phyloP scores from a whole-genome alignment of 495 filamentous ascomycete species.

The Amorphotheca resinae region DNA sequence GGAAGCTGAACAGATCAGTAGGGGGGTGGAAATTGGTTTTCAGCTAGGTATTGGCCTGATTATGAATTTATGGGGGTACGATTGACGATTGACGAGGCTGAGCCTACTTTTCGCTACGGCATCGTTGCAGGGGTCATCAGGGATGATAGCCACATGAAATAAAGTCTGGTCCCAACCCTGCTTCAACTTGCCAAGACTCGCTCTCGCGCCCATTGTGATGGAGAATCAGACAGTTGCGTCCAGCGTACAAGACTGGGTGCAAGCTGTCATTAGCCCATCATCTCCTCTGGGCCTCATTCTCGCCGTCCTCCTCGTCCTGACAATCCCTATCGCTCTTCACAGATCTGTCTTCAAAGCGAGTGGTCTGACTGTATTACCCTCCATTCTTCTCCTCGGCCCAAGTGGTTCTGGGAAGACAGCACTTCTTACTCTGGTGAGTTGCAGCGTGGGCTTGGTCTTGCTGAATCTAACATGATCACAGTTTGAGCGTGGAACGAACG shows the following conservation, averaged over 20 bases:
- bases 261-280: slow-evolving; percentile 40
- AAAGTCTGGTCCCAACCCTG: slow-evolving; percentile 2
- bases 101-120: too few species aligned
- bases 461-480: slow-evolving; percentile 19
- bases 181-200: too few species aligned
- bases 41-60: too few species aligned
- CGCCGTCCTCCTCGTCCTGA: slow-evolving; percentile 55
- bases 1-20: background rate
- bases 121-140: slow-evolving; percentile 1
- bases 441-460: slow-evolving; percentile 20
- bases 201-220: too few species aligned
- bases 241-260: slow-evolving; percentile 8
- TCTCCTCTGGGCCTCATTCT: slow-evolving; percentile 45
- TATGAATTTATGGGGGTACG: background rate
- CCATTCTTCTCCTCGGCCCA: slow-evolving; percentile 77
- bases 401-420: slow-evolving; percentile 80
- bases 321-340: slow-evolving; percentile 70
- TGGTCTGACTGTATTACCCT: slow-evolving; percentile 55
- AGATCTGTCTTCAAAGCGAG: slow-evolving; percentile 53
- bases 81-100: background rate
- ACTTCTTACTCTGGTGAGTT: slow-evolving; percentile 64
- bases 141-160: slow-evolving; percentile 3
- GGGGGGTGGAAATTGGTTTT: background rate
- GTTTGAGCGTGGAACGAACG: slow-evolving; percentile 26
- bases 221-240: too few species aligned